These are phyloP conservation scores for Colletotrichum cereale DNA, from an alignment of 2,329 filamentous ascomycete species.

Conservation along the genomic window DNA sequence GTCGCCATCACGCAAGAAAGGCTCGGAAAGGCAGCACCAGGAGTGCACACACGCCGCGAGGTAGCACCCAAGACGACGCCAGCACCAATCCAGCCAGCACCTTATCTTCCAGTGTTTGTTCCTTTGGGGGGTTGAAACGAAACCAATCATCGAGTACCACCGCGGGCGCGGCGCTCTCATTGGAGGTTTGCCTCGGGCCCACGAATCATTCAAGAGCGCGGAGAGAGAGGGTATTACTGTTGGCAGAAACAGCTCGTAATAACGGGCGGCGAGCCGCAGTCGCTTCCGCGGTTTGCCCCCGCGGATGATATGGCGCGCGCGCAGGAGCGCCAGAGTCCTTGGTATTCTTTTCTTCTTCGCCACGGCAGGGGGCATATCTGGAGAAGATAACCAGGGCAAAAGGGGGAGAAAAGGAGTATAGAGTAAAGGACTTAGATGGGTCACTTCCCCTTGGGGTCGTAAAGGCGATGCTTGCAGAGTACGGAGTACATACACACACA, in stretches of 20 bases:
- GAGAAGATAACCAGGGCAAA: not conserved
- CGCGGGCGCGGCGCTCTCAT: not conserved
- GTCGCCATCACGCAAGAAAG: not conserved
- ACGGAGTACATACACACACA: no score
- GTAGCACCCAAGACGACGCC: constrained; percentile 3
- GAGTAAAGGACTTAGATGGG: not conserved
- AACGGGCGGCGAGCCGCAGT: constrained; percentile 26
- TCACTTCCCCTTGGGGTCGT: not conserved
- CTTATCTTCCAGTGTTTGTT: not conserved
- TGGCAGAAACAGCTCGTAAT: not conserved
- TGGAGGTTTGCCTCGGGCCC: not conserved
- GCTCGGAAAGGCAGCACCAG: not conserved
- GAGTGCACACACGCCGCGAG: not conserved
- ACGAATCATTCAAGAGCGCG: no score
- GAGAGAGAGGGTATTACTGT: no score
- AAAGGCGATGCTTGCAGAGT: not conserved
- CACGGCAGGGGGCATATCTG: not conserved
- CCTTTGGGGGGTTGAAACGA: not conserved
- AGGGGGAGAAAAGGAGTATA: not conserved
- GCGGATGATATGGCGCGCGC: not conserved
- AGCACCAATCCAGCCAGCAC: not conserved
- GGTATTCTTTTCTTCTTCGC: no score
- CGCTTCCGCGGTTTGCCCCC: constrained; percentile 14
- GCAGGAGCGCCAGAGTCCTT: not conserved
- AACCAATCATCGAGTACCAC: not conserved